Percentiles rank a stretch among this genome's conserved stretches.
Evolutionary conservation across 257 asterid species (phyloP).

Genomic region (Catharanthus roseus): DNA sequence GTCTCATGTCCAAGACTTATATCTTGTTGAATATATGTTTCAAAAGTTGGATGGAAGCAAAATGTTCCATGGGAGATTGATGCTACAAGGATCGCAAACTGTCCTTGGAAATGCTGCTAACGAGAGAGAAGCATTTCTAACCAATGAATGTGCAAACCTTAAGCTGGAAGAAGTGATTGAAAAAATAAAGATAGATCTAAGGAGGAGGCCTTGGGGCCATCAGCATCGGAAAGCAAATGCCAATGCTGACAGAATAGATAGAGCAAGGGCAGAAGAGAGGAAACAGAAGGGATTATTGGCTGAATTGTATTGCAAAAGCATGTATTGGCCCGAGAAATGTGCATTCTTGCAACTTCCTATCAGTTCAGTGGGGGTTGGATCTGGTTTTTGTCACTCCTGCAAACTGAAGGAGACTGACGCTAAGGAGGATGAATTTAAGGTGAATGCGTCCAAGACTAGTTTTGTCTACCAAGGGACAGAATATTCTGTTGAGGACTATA

Average conservation of each 20-base stretch:
- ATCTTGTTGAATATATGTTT: conserved; percentile 80
- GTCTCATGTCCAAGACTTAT: conserved; percentile 37
- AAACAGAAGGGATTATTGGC: conserved; percentile 59
- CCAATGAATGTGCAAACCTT: conserved; percentile 59
- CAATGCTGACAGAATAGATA: conserved; percentile 56
- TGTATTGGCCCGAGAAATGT: conserved; percentile 83
- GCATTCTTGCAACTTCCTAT: conserved; percentile 81
- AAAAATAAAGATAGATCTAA: conserved; percentile 40
- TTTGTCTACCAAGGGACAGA: conserved; percentile 54
- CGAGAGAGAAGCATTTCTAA: conserved; percentile 83
- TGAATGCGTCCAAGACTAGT: conserved; percentile 42
- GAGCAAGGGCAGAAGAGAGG: conserved; percentile 82
- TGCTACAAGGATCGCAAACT: conserved; percentile 72
- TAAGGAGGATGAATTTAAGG: conserved; percentile 34
- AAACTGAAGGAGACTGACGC: conserved; percentile 36
- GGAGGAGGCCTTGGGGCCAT: conserved; percentile 79
- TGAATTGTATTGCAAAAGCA: conserved; percentile 81
- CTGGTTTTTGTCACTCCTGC: conserved; percentile 73
- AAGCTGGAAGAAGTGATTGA: conserved; percentile 55
- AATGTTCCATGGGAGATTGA: conserved; percentile 77
- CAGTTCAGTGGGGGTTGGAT: too few species aligned
- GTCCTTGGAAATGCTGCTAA: too few species aligned
- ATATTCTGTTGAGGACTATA: conserved; percentile 58
- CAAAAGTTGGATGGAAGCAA: conserved; percentile 60
- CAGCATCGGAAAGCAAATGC: conserved; percentile 67